Percentiles rank a stretch among this genome's conserved stretches.
phyloP scores from a whole-genome alignment of 495 filamentous ascomycete species.

The Daldinia decipiens region DNA sequence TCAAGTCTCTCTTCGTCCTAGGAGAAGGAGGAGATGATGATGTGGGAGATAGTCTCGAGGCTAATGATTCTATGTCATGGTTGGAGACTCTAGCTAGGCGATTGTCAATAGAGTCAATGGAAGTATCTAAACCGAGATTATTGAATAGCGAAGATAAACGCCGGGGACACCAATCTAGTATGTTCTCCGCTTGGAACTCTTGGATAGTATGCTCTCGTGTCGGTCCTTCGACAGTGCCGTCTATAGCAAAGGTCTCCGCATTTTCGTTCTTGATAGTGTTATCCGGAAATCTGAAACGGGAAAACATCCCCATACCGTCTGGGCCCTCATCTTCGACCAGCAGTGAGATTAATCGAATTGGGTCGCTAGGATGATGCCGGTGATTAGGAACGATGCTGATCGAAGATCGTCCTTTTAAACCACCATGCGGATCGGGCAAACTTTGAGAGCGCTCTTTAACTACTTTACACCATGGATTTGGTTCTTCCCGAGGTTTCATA shows the following conservation, averaged over 20 bases:
- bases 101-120: conserved; percentile 34
- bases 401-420: conserved; percentile 41
- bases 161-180: conserved; percentile 44
- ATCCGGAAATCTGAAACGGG: conserved; percentile 40
- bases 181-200: conserved; percentile 18
- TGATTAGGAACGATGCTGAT: conserved; percentile 28
- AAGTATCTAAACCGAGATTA: conserved; percentile 42
- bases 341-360: conserved; percentile 9
- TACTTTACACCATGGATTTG: conserved; percentile 29
- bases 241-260: not conserved
- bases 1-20: conserved; percentile 10
- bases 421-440: conserved; percentile 50
- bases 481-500: conserved; percentile 59
- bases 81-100: conserved; percentile 13
- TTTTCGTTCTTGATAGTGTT: conserved; percentile 23
- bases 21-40: conserved; percentile 38
- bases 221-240: not conserved
- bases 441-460: conserved; percentile 51
- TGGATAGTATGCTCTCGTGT: not conserved
- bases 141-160: conserved; percentile 44
- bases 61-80: not conserved
- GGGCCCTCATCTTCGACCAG: conserved; percentile 10
- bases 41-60: conserved; percentile 16
- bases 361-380: conserved; percentile 28
- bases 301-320: conserved; percentile 18